A percentile compares a stretch with the other conserved stretches of the same genome.
phyloP scores from a whole-genome alignment of 169 alveolate genomes.

The Plasmodium gonderi region DNA sequence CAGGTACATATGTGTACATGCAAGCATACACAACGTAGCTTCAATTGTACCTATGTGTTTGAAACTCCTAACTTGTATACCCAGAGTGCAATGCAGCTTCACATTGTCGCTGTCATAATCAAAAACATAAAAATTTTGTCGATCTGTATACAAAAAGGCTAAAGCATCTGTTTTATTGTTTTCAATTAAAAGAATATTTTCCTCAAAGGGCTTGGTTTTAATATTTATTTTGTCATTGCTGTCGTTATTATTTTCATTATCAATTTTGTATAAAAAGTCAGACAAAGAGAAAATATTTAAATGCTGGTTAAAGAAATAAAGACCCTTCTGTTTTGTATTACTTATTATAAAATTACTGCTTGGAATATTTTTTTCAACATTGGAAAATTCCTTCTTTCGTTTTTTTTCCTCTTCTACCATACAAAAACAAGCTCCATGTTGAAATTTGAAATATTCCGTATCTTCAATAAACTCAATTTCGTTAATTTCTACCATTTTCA shows the following conservation, averaged over 20 bases:
- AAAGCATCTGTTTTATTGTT: slow-evolving; percentile 47
- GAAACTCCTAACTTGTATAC: neutral
- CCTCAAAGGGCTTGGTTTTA: slow-evolving; percentile 48
- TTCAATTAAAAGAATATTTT: slow-evolving; percentile 31
- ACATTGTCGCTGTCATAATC: slow-evolving; percentile 52
- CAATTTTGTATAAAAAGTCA: slow-evolving; percentile 72
- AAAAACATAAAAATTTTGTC: slow-evolving; percentile 37
- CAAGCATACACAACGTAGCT: neutral
- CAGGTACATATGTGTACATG: neutral
- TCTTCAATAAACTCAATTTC: slow-evolving; percentile 73
- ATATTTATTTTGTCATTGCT: slow-evolving; percentile 46
- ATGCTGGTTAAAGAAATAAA: slow-evolving; percentile 22
- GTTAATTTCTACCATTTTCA: slow-evolving; percentile 58
- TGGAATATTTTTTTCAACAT: neutral
- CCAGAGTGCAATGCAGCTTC: neutral
- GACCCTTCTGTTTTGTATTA: slow-evolving; percentile 59
- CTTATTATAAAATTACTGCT: slow-evolving; percentile 41
- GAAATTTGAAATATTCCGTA: slow-evolving; percentile 70
- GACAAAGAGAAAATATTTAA: slow-evolving; percentile 47
- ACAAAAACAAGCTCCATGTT: slow-evolving; percentile 64
- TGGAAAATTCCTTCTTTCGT: neutral
- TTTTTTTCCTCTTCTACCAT: slow-evolving; percentile 57
- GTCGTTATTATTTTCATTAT: slow-evolving; percentile 6
- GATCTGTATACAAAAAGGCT: slow-evolving; percentile 45
- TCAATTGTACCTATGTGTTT: slow-evolving; percentile 44